phyloP scores from a whole-genome alignment of 208 protist species.

The Leptomonas seymouri region DNA sequence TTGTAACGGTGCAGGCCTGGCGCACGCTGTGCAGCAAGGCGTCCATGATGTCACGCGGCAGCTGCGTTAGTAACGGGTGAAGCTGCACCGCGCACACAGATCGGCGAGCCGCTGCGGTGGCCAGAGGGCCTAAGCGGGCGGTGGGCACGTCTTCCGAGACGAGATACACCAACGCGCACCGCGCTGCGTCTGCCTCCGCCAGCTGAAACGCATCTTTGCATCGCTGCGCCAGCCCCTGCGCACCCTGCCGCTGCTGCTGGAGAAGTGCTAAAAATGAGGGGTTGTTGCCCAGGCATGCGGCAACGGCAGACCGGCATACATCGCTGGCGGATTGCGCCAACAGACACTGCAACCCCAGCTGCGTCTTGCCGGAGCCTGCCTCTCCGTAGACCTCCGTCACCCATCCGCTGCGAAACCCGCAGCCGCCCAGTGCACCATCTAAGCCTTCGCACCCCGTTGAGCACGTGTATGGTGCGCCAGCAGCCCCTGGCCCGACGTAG shows the following conservation, averaged over 20 bases:
- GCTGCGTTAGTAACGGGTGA: slow-evolving; percentile 27
- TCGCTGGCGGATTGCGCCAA: slow-evolving; percentile 49
- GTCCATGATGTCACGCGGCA: slow-evolving; percentile 23
- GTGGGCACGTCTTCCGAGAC: slow-evolving; percentile 69
- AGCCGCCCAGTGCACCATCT: slow-evolving; percentile 40
- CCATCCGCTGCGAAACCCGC: slow-evolving; percentile 56
- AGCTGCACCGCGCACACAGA: slow-evolving; percentile 14
- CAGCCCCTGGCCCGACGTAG: background rate
- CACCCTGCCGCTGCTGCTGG: background rate
- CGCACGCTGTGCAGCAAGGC: slow-evolving; percentile 28
- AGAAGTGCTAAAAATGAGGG: background rate
- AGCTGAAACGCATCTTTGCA: slow-evolving; percentile 4
- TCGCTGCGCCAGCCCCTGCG: background rate
- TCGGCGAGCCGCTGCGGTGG: slow-evolving; percentile 25
- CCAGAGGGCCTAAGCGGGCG: slow-evolving; percentile 33
- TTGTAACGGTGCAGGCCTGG: slow-evolving; percentile 20
- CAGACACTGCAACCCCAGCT: slow-evolving; percentile 65
- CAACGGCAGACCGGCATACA: slow-evolving; percentile 19
- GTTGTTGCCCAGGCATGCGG: slow-evolving; percentile 12
- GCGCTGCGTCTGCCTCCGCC: background rate
- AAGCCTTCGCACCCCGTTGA: slow-evolving; percentile 42
- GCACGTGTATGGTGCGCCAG: slow-evolving; percentile 23
- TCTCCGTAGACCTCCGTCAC: slow-evolving; percentile 75
- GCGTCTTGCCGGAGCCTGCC: slow-evolving; percentile 82
- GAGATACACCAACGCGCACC: slow-evolving; percentile 49